Conservation (phyloP, 139 green algal genomes). For the Tetradesmus lagerheimii region DNA sequence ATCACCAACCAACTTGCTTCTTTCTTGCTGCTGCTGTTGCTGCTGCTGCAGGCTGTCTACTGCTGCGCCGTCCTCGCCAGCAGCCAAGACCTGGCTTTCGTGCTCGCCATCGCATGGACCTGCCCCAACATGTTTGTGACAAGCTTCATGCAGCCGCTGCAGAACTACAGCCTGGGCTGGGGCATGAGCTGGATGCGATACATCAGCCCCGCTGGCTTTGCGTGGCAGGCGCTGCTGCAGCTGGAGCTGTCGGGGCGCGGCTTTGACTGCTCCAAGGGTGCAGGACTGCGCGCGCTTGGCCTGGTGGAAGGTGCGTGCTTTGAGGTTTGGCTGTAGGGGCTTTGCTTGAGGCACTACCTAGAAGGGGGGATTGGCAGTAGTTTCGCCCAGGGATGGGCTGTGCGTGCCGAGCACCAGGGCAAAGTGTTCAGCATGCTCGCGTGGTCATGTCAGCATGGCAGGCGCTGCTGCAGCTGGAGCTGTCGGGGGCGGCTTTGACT, state of each 20-base stretch:
- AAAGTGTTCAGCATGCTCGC: not conserved
- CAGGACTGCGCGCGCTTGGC: not conserved
- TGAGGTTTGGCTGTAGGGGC: too few relatives aligned
- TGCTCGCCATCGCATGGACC: conserved; percentile 53
- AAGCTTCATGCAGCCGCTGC: conserved; percentile 52
- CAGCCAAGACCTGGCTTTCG: conserved; percentile 62
- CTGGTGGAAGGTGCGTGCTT: not conserved
- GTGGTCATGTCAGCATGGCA: too few relatives aligned
- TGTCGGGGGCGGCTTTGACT: not conserved
- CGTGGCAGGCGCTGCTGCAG: conserved; percentile 39
- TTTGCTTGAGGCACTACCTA: too few relatives aligned
- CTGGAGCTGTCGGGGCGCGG: not conserved
- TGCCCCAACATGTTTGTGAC: conserved; percentile 65
- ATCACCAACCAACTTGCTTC: not conserved
- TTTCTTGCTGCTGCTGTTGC: not conserved
- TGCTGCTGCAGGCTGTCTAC: conserved; percentile 47
- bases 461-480: not conserved
- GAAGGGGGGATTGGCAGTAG: too few relatives aligned
- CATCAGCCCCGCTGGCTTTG: conserved; percentile 61
- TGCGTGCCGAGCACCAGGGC: not conserved
- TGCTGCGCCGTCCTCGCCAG: conserved; percentile 37
- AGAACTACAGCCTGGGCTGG: not conserved
- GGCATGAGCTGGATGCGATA: conserved; percentile 48
- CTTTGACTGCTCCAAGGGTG: not conserved
- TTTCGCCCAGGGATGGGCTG: too few relatives aligned